Evolutionary conservation across 345 rosid genomes (phyloP).

Genomic region (Lumnitzera racemosa): DNA sequence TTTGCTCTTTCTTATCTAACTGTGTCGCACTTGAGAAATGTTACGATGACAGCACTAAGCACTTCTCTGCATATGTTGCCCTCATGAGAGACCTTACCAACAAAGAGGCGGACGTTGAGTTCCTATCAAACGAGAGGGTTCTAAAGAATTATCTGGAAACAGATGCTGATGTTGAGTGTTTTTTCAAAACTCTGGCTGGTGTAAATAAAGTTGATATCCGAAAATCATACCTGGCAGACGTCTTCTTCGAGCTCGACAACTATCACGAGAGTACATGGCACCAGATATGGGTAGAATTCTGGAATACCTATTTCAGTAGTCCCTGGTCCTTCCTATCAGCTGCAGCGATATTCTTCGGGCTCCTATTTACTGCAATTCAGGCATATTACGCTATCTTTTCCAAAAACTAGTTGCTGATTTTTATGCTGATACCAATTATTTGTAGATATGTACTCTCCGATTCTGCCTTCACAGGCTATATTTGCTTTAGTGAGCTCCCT

Average conservation of each 20-base stretch:
- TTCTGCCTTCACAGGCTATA: too few relatives aligned
- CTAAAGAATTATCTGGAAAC: too few relatives aligned
- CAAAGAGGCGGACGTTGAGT: slow-evolving; percentile 20
- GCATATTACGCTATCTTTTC: background rate
- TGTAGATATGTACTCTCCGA: too few relatives aligned
- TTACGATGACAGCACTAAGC: slow-evolving; percentile 22
- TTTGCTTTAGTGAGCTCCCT: too few relatives aligned
- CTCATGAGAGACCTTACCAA: slow-evolving; percentile 39
- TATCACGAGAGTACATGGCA: slow-evolving; percentile 7
- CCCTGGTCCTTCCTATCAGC: slow-evolving; percentile 3
- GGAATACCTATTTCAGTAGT: background rate
- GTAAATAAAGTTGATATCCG: slow-evolving; percentile 25
- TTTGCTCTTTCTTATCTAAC: slow-evolving; percentile 24
- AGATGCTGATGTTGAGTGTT: background rate
- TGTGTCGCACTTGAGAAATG: slow-evolving; percentile 37
- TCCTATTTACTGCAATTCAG: background rate
- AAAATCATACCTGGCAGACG: slow-evolving; percentile 19
- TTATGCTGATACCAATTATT: too few relatives aligned
- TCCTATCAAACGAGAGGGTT: too few relatives aligned
- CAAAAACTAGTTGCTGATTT: too few relatives aligned
- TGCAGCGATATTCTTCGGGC: background rate
- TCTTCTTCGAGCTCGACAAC: slow-evolving; percentile 32
- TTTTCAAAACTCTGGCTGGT: slow-evolving; percentile 33
- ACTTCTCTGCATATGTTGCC: slow-evolving; percentile 32
- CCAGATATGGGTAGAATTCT: background rate